Base-by-base conservation (phyloP, 140 eudicot species). In the Cichorium intybus region DNA sequence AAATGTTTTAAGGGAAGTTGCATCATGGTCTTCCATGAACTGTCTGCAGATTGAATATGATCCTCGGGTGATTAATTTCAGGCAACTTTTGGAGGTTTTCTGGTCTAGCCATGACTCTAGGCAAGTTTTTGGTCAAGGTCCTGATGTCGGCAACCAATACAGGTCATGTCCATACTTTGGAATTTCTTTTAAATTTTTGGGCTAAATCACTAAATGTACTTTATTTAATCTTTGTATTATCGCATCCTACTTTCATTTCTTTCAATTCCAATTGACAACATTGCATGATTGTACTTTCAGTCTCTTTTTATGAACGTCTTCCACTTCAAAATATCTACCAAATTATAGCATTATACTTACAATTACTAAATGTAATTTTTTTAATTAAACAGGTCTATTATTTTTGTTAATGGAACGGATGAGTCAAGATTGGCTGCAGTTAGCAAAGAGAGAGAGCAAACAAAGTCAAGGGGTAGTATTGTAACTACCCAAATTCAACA, bases 91-190 rank as follows among this genome's bases (percentile, higher is more conserved):
- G 84, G 99, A 93, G 79, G 96, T 93, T 29, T 93, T 93, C 63
- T 93, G 99, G 99, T 74, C 86, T 9, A 88, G 92, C 73, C 99
- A 93, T 53, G 99, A 93, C 67, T 84, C 95, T 48, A 89, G 95
- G 76, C 99, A 93, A 75, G 99, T 88, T 16, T 93, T 93, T 73
- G 97, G 99, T 34, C 99, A 93, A 79, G 99, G 99, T 67, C 99
- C 99, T 70, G 97, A 93, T 78, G 99, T 93, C 18, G 99, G 99
- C 50, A 84, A 80, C 60, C 99, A 93, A 63, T 93, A 88, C 83
- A 85, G 99, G 99, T 93, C 66, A 54, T 31, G 10, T 3, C 46
- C 20, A 35, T 60, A 50, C 14, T 60, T 56, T 54, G 60, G 21
- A 52, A 24, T 37, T 72, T 35, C 26, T 10, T 27, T 26, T 21